Evolutionary conservation across 2,329 filamentous ascomycete species (phyloP), one percentile per base, ranked within the genome.

Genomic region (Claviceps quebecensis): DNA sequence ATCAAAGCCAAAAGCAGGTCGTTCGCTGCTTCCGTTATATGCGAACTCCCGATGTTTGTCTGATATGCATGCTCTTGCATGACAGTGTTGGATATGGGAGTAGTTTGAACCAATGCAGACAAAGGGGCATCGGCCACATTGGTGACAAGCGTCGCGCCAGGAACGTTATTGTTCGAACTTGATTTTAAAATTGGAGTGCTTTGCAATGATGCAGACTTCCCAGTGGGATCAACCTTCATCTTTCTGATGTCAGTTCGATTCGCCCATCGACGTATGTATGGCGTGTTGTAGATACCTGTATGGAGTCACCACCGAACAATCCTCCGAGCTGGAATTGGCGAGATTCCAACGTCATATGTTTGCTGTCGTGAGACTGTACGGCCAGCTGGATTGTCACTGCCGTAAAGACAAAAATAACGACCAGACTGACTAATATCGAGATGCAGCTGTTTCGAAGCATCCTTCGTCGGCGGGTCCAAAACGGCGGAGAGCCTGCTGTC

Each of bases 271-370:
- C 23, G 46, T 22, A 36, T 16, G 16, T 44, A 19, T 23, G 16
- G 34, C 9, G 14, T n/a, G 6, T 8, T 16, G 6, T 5, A 44
- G 48, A 36, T 55, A 58, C 60, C 49, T 59, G 43, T 5, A 50
- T n/a, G 17, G 48, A 48, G 13, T 52, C 47, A 11, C 48, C 54
- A 9, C 49, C 55, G 1, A 60, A 23, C 23, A 57, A 47, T 13
- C 57, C 58, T 6, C 55, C 58, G 5, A 61, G 56, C 51, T 61
- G 60, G 29, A 62, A 62, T 43, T 62, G 60, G 4, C 59, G 55
- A 29, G 45, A 48, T 57, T 36, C 34, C 48, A 37, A 53, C 46
- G 14, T 36, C 9, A 2, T 49, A 45, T 23, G 48, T 47, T 26
- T 55, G 45, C 16, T 46, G 2, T 6, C 19, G 13, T 37, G 45